A percentile compares a stretch with the other conserved stretches of the same genome.
These are phyloP conservation scores for Pleurotus platypus DNA, from an alignment of 768 basidiomycete species.

Conservation along the genomic window DNA sequence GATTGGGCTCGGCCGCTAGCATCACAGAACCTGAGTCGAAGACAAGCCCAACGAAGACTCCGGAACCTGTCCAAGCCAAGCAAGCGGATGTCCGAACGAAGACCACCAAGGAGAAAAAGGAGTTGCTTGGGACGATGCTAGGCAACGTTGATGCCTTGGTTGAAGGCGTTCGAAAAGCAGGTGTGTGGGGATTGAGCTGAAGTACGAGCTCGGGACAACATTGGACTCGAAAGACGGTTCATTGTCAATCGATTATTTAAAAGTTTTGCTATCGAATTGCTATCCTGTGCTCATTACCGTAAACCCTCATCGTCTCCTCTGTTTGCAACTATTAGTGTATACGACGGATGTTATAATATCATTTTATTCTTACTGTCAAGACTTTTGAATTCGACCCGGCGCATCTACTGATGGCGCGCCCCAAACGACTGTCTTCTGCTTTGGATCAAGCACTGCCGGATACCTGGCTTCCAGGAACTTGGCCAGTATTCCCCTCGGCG, in stretches of 20 bases:
- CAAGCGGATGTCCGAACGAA: constrained; percentile 16
- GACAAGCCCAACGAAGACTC: neutral
- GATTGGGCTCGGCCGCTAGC: constrained; percentile 10
- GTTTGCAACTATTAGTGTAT: neutral
- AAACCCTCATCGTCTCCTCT: neutral
- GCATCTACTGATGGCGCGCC: constrained; percentile 47
- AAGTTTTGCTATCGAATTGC: constrained; percentile 10
- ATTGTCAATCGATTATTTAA: neutral
- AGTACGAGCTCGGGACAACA: neutral
- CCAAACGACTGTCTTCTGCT: constrained; percentile 63
- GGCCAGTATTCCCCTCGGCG: constrained; percentile 41
- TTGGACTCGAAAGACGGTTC: neutral
- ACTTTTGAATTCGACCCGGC: neutral
- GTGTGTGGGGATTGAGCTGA: constrained; percentile 75
- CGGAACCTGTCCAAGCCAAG: neutral
- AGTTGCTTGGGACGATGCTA: constrained; percentile 73
- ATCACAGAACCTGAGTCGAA: neutral
- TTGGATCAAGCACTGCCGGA: constrained; percentile 56
- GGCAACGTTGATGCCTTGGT: constrained; percentile 92
- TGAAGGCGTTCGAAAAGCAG: constrained; percentile 81
- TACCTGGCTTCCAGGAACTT: constrained; percentile 39
- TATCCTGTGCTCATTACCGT: neutral
- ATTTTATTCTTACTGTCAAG: neutral
- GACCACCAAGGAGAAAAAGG: constrained; percentile 82
- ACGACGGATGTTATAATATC: neutral